phyloP scores from a whole-genome alignment of 345 rosid species.

The Conringia planisiliqua region DNA sequence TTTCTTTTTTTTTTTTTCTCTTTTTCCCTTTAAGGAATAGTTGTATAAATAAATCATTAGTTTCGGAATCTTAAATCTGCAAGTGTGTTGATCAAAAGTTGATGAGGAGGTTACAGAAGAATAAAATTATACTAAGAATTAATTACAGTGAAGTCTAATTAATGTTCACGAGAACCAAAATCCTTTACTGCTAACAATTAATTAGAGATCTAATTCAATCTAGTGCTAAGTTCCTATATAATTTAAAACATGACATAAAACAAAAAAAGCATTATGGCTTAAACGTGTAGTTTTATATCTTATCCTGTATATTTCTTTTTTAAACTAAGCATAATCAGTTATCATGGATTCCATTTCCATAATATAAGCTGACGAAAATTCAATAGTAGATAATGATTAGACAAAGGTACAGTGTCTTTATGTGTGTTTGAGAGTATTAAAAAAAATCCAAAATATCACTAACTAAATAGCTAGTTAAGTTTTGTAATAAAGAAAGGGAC shows the following conservation, averaged over 20 bases:
- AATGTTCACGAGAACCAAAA: conserved; percentile 30
- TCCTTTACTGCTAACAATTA: not conserved
- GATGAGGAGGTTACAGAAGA: not conserved
- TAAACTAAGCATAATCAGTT: not conserved
- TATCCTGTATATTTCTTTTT: not conserved
- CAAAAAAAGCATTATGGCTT: not conserved
- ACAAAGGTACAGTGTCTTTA: conserved; percentile 6
- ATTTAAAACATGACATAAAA: not conserved
- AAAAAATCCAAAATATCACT: not conserved
- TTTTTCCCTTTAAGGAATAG: not conserved
- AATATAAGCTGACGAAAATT: conserved; percentile 24
- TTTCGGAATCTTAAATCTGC: not conserved
- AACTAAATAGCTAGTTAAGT: conserved; percentile 14
- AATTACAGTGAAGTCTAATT: not conserved
- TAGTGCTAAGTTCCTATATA: not conserved
- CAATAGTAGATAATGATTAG: conserved; percentile 24
- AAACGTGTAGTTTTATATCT: conserved; percentile 22
- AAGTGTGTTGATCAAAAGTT: not conserved
- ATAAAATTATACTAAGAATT: not conserved
- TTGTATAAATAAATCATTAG: not conserved
- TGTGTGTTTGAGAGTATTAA: conserved; percentile 9
- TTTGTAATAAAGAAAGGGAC: not conserved
- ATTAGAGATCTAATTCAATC: not conserved
- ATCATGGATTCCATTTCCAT: conserved; percentile 27
- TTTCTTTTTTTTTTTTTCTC: not conserved